Evolutionary conservation across 305 asterid species (phyloP).

Genomic region (Fraxinus latifolia): DNA sequence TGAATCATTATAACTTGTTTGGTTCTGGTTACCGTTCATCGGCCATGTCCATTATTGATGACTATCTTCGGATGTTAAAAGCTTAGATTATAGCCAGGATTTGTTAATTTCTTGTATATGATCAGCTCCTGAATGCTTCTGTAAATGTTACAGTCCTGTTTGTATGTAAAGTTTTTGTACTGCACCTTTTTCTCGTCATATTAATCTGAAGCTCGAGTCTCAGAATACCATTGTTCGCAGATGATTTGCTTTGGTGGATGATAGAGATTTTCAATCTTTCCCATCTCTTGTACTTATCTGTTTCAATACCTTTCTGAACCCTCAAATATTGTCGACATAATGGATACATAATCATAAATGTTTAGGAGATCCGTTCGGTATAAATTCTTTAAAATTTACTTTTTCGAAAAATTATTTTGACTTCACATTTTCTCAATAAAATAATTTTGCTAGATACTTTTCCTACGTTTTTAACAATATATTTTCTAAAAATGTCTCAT

Average conservation of each 20-base stretch:
- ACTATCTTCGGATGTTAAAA: slow-evolving; percentile 55
- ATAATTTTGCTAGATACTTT: no score
- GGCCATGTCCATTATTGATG: slow-evolving; percentile 75
- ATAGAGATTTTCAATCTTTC: neutral
- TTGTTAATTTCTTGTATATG: slow-evolving; percentile 15
- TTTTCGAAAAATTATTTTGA: no score
- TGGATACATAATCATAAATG: neutral
- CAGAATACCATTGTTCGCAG: neutral
- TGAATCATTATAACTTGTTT: slow-evolving; percentile 89
- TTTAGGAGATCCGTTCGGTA: neutral
- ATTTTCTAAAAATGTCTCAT: neutral
- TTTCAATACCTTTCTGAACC: neutral
- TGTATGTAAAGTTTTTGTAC: neutral
- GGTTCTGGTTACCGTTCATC: slow-evolving; percentile 91
- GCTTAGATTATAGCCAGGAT: slow-evolving; percentile 31
- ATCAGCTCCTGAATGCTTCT: neutral
- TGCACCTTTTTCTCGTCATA: neutral
- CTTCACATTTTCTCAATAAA: no score
- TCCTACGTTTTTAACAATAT: no score
- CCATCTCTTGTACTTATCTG: neutral
- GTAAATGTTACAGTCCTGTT: neutral
- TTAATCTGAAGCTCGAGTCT: neutral
- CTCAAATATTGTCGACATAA: neutral
- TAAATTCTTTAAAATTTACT: neutral
- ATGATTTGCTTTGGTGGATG: neutral